Base-by-base conservation (phyloP, 2,329 filamentous ascomycete species). In the Cordyceps cateniannulata region DNA sequence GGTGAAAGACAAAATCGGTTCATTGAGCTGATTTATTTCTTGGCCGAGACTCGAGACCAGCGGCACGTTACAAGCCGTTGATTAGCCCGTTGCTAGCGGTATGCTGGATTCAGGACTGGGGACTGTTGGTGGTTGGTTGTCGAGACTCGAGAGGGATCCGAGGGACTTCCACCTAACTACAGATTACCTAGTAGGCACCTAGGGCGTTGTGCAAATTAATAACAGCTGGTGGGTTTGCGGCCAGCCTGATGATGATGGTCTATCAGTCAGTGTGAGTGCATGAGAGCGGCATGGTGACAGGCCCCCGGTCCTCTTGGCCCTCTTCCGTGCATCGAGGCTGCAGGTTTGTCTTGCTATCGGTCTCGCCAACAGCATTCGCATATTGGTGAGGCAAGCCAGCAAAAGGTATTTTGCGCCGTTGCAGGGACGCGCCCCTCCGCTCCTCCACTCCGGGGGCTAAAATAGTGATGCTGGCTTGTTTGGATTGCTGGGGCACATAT, bases 271-370 rank as follows among this genome's bases (percentile, higher is more conserved):
- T 42, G 38, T 38, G 54, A 38, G 44, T 57, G 53, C 53, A 48
- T 48, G 16, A 38, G 38, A 57, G 20, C 35, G 54, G 44, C 29
- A 22, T 25, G 16, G 27, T 47, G 24, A 38, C 35, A 18, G 29
- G 20, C 12, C n/a, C 25, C 10, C 7, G 51, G 51, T 38, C 51
- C 51, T 27, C 25, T 20, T 24, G 51, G 51, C 51, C 51, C 51
- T 44, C 51, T 54, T 47, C 27, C n/a, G 54, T 48, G 54, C 44
- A 38, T 57, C 42, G 44, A 57, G 54, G 54, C 54, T 57, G 54
- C 54, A 48, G 54, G 53, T n/a, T 38, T 35, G 27, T 45, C 42
- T 35, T 48, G 38, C 24, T 57, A n/a, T 57, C 54, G 44, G 42
- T 29, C 54, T 57, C 44, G 42, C 54, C 54, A 57, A 57, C 54